phyloP scores from a whole-genome alignment of 106 monocot genomes.

The Posidonia australis region DNA sequence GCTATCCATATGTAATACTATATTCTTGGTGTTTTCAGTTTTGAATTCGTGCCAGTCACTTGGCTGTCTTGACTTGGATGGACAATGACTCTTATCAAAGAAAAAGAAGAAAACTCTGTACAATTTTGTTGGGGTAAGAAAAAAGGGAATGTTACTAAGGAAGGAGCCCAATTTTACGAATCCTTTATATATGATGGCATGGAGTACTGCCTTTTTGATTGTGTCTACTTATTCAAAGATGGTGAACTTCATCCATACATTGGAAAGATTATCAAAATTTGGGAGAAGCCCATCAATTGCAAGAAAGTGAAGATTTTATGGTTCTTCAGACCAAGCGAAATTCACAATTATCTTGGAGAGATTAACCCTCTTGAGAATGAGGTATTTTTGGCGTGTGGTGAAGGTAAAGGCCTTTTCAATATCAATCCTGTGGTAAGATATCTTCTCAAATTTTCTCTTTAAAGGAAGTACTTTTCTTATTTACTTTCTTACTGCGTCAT shows the following conservation, averaged over 20 bases:
- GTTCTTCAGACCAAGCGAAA: slow-evolving; percentile 59
- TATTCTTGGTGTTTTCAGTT: too few relatives aligned
- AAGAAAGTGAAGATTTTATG: slow-evolving; percentile 56
- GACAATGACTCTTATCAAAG: background rate
- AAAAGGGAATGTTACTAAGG: slow-evolving; percentile 25
- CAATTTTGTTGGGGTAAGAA: slow-evolving; percentile 55
- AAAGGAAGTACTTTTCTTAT: too few relatives aligned
- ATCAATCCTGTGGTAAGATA: slow-evolving; percentile 69
- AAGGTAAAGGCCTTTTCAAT: slow-evolving; percentile 49
- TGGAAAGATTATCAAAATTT: slow-evolving; percentile 71
- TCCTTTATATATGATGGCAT: slow-evolving; percentile 46
- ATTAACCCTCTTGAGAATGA: slow-evolving; percentile 37
- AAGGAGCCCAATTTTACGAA: slow-evolving; percentile 43
- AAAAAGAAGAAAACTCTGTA: slow-evolving; percentile 8
- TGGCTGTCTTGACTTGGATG: too few relatives aligned
- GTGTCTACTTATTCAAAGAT: slow-evolving; percentile 46
- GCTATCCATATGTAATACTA: too few relatives aligned
- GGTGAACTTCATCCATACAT: slow-evolving; percentile 41
- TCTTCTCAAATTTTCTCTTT: too few relatives aligned
- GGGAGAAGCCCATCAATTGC: slow-evolving; percentile 41
- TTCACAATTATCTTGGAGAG: slow-evolving; percentile 32
- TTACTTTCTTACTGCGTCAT: too few relatives aligned
- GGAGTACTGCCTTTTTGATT: slow-evolving; percentile 55
- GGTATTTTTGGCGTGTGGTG: slow-evolving; percentile 63
- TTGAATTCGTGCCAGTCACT: too few relatives aligned